These are phyloP conservation scores for Eurotiales sp. DNA, from an alignment of 2,329 filamentous ascomycete genomes.

Conservation along the genomic window DNA sequence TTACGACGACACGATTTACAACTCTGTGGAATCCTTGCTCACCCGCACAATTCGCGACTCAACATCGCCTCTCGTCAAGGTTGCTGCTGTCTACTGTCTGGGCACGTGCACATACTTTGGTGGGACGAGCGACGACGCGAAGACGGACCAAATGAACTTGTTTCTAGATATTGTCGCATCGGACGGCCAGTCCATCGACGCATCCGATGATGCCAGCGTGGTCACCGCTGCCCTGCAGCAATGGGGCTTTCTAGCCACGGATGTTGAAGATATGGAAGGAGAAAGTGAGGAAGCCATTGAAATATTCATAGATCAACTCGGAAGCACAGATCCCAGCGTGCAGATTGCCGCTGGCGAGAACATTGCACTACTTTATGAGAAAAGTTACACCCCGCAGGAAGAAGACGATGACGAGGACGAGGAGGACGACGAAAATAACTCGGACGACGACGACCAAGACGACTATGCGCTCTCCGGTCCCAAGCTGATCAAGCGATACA, in stretches of 20 bases:
- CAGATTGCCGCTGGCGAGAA: constrained; percentile 75
- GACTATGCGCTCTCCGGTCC: constrained; percentile 29
- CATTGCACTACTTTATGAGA: constrained; percentile 80
- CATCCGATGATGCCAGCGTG: constrained; percentile 65
- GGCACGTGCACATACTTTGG: constrained; percentile 71
- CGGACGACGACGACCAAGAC: constrained; percentile 22
- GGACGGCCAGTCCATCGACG: constrained; percentile 69
- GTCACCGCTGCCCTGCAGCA: constrained; percentile 72
- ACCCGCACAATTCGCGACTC: constrained; percentile 65
- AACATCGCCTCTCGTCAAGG: constrained; percentile 61
- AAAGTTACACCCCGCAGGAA: constrained; percentile 57
- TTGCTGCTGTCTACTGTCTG: constrained; percentile 69
- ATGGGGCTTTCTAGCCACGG: constrained; percentile 77
- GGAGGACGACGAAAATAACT: constrained; percentile 40
- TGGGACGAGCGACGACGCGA: constrained; percentile 65
- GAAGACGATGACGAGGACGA: constrained; percentile 55
- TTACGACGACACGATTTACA: constrained; percentile 63
- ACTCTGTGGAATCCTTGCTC: constrained; percentile 55
- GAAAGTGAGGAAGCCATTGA: constrained; percentile 71
- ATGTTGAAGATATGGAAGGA: constrained; percentile 69
- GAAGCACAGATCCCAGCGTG: constrained; percentile 67
- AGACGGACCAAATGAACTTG: constrained; percentile 69
- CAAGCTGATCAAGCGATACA: constrained; percentile 60
- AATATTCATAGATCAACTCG: constrained; percentile 79
- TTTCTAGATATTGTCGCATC: constrained; percentile 74